Base-by-base conservation (phyloP, 164 flowering plant genomes). In the Cinnamomum chago region DNA sequence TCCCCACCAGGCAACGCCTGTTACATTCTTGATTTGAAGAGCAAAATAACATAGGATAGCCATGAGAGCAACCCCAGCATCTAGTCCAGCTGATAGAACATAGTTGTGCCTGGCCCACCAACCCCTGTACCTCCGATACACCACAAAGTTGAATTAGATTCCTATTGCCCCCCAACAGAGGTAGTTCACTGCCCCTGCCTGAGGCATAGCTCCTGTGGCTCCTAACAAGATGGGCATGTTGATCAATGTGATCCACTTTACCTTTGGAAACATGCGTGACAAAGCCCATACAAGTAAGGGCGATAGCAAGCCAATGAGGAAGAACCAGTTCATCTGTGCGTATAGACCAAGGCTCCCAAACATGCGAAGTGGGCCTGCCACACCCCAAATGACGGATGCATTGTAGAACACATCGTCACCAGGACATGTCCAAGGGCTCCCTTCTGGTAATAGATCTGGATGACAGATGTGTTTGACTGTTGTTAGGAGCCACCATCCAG, bases 31-130 rank as follows among this genome's bases (percentile, higher is more conserved):
- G 2, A 75, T 67, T 68, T 84, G 88, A 0, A 94, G 82, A 6
- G 88, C 22, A 11, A 90, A 85, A 72, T 76, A 89, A 0, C 78
- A n/a, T 3, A 86, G 15, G 0, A 88, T 62, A 0, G 81, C 92
- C 85, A 84, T 75, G 76, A 92, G 85, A 0, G 97, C 97, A 51
- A 85, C 73, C 0, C 98, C 98, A n/a, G 91, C 90, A 75, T 88
- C 92, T n/a, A 94, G 25, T 3, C 84, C 97, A 50, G 91, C 92
- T 0, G 94, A 82, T 20, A 94, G 60, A 11, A 92, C 76, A 27
- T 92, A 94, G 71, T 77, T 91, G 55, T 90, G 84, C 69, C 89
- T 82, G 0, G 90, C 92, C 98, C 98, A 92, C 98, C 98, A 94
- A 1, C 65, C 75, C 82, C 84, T 88, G 78, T 75, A 75, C 79